Conservation (phyloP, 2,329 filamentous ascomycete genomes). For the Fusarium sp. region DNA sequence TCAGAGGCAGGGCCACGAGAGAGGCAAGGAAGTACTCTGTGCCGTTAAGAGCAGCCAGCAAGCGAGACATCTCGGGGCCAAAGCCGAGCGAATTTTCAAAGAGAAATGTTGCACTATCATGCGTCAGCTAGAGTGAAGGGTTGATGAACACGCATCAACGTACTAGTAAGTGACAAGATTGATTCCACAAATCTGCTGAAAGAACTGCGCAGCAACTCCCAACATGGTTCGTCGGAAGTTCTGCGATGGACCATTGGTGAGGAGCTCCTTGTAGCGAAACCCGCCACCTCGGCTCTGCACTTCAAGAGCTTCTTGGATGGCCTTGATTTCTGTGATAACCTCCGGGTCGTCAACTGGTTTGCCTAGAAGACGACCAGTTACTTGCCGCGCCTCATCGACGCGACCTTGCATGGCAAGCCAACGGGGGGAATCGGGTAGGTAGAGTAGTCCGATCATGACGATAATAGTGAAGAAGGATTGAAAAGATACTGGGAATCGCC, state of each 20-base stretch:
- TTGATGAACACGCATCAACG: accelerated
- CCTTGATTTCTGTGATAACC: conserved; percentile 52
- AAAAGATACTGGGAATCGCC: conserved; percentile 57
- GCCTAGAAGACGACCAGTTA: conserved; percentile 43
- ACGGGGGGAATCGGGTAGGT: conserved; percentile 58
- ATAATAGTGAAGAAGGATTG: conserved; percentile 54
- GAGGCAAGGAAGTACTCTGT: conserved; percentile 57
- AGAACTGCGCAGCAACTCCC: conserved; percentile 43
- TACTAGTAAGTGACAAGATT: conserved; percentile 54
- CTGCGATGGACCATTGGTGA: conserved; percentile 58
- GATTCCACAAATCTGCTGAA: conserved; percentile 47
- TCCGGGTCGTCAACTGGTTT: conserved; percentile 42
- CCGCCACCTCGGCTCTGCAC: conserved; percentile 47
- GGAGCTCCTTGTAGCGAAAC: conserved; percentile 50
- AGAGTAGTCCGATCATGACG: conserved; percentile 44
- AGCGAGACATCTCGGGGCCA: conserved; percentile 60
- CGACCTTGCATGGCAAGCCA: conserved; percentile 52
- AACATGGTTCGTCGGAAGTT: conserved; percentile 54
- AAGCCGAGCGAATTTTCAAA: conserved; percentile 60
- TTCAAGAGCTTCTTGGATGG: conserved; percentile 54
- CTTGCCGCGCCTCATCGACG: conserved; percentile 54
- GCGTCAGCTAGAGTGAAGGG: neutral
- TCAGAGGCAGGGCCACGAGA: conserved; percentile 53
- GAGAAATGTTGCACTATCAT: conserved; percentile 22
- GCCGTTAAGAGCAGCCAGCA: conserved; percentile 66